Evolutionary conservation across 495 filamentous ascomycete species (phyloP).

Genomic region (Aspergillus saccharolyticus): DNA sequence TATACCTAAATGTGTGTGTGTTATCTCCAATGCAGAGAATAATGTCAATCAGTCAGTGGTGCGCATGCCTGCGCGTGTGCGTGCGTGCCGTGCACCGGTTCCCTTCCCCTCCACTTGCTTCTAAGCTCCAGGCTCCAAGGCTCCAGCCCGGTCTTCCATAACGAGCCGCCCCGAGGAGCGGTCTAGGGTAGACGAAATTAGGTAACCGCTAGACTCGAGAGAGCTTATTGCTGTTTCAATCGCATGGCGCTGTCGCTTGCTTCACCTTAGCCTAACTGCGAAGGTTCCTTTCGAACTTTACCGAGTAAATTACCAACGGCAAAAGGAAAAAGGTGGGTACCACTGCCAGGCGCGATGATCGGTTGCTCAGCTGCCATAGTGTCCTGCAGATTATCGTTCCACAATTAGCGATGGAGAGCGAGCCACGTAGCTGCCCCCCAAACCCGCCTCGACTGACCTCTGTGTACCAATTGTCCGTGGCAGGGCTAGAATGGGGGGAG

Average conservation of each 20-base stretch:
- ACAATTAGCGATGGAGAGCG: slow-evolving; percentile 15
- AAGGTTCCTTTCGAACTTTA: too few species aligned
- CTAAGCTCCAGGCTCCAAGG: background rate
- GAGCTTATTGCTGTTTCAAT: background rate
- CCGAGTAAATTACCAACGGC: background rate
- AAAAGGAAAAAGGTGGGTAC: background rate
- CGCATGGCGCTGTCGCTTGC: background rate
- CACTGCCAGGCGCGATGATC: background rate
- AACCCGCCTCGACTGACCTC: slow-evolving; percentile 4
- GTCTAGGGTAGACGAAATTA: background rate
- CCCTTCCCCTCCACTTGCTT: too few species aligned
- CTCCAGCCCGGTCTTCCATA: too few species aligned
- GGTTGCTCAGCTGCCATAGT: slow-evolving; percentile 25
- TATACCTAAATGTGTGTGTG: background rate
- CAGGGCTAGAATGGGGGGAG: background rate
- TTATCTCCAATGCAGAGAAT: background rate
- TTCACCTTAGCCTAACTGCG: background rate
- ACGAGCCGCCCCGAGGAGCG: too few species aligned
- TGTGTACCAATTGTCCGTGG: background rate
- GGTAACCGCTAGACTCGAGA: background rate
- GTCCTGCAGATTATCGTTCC: slow-evolving; percentile 21
- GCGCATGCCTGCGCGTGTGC: background rate
- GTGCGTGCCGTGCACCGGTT: background rate
- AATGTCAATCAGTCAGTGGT: too few species aligned
- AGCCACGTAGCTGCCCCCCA: slow-evolving; percentile 22